phyloP scores from a whole-genome alignment of 495 filamentous ascomycete species.

The Aspergillus mulundensis region DNA sequence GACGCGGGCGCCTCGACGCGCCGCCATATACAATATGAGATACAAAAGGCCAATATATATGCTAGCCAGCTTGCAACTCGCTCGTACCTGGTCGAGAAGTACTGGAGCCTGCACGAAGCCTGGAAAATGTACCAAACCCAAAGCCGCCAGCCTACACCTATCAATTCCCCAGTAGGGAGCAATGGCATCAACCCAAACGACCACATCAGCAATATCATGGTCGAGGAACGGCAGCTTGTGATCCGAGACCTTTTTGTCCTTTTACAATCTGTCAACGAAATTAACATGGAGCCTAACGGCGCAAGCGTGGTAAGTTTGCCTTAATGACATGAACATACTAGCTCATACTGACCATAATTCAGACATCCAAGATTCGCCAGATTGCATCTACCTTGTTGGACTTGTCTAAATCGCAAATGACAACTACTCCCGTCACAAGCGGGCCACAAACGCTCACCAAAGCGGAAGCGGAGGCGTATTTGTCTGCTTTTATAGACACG shows the following conservation, averaged over 20 bases:
- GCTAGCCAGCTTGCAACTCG: conserved; percentile 69
- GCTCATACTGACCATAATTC: neutral
- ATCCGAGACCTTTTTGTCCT: conserved; percentile 70
- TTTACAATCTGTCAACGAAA: conserved; percentile 65
- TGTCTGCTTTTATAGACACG: conserved; percentile 64
- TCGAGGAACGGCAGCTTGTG: conserved; percentile 65
- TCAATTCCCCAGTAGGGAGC: conserved; percentile 16
- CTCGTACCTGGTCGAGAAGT: conserved; percentile 79
- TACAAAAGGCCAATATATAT: conserved; percentile 82
- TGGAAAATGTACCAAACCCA: conserved; percentile 34
- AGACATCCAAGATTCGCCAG: conserved; percentile 66
- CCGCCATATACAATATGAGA: conserved; percentile 65
- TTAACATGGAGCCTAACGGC: conserved; percentile 80
- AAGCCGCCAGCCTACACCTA: conserved; percentile 18
- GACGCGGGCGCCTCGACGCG: conserved; percentile 29
- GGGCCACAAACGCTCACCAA: conserved; percentile 33
- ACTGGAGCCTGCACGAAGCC: conserved; percentile 61
- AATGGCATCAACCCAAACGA: conserved; percentile 26
- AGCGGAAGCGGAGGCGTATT: conserved; percentile 56
- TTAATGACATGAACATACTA: neutral
- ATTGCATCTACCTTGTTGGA: conserved; percentile 72
- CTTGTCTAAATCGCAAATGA: conserved; percentile 51
- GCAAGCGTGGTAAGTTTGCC: conserved; percentile 55
- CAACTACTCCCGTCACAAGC: conserved; percentile 17
- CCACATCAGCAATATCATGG: conserved; percentile 52